A percentile compares a stretch with the other conserved stretches of the same genome.
phyloP scores from a whole-genome alignment of 2,329 filamentous ascomycete species.

The Aureobasidium subglaciale region DNA sequence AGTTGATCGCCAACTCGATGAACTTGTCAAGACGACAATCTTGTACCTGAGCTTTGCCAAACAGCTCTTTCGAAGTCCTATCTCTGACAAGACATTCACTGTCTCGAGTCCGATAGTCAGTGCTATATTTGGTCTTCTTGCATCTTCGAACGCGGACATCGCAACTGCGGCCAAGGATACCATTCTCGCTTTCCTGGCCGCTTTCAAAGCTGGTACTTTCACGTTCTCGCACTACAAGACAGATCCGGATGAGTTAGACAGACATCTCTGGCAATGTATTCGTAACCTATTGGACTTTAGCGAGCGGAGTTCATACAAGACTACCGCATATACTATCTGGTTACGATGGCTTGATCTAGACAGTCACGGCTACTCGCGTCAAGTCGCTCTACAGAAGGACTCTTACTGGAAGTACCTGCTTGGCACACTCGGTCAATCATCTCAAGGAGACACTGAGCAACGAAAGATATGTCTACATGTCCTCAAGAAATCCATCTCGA shows the following conservation, averaged over 20 bases:
- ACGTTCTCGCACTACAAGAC: background rate
- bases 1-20: background rate
- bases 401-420: slow-evolving; percentile 36
- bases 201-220: background rate
- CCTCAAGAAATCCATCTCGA: slow-evolving; percentile 33
- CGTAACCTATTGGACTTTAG: background rate
- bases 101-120: background rate
- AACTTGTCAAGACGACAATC: background rate
- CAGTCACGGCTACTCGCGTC: background rate
- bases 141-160: background rate
- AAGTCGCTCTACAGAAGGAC: slow-evolving; percentile 18
- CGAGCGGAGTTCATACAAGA: slow-evolving; percentile 1
- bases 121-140: slow-evolving; percentile 8
- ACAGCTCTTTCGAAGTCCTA: background rate
- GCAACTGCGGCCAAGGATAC: slow-evolving; percentile 14
- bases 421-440: slow-evolving; percentile 26
- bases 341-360: slow-evolving; percentile 17
- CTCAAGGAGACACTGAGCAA: slow-evolving; percentile 38
- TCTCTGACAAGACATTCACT: background rate
- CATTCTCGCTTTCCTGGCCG: slow-evolving; percentile 12
- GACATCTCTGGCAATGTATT: slow-evolving; percentile 12
- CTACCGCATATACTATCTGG: slow-evolving; percentile 17
- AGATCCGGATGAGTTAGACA: slow-evolving; percentile 7
- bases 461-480: slow-evolving; percentile 42
- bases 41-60: slow-evolving; percentile 11